These are phyloP conservation scores for Fusarium buharicum DNA, from an alignment of 2,329 filamentous ascomycete genomes.

Conservation along the genomic window DNA sequence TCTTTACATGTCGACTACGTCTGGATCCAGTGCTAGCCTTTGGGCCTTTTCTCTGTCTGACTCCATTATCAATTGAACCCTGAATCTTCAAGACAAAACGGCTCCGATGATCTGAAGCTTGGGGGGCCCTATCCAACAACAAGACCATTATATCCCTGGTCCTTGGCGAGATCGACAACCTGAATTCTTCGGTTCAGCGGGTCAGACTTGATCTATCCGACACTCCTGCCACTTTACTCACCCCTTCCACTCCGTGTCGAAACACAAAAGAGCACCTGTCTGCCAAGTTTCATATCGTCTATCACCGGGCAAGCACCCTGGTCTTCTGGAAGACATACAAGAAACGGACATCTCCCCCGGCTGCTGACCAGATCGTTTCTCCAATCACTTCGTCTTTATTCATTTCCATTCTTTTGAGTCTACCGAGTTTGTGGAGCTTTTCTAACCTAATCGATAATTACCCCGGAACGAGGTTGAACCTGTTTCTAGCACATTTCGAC, in stretches of 20 bases:
- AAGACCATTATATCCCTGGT: constrained; percentile 29
- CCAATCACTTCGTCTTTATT: constrained; percentile 26
- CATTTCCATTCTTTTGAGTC: constrained; percentile 11
- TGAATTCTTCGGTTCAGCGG: constrained; percentile 39
- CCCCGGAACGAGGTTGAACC: constrained; percentile 31
- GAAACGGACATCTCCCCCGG: constrained; percentile 33
- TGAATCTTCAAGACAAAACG: constrained; percentile 26
- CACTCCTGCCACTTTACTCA: constrained; percentile 26
- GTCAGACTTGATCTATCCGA: constrained; percentile 37
- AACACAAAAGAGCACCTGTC: constrained; percentile 33
- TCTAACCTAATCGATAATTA: constrained; percentile 42
- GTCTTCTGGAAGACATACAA: constrained; percentile 36
- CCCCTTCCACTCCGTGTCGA: constrained; percentile 20
- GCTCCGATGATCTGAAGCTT: constrained; percentile 34
- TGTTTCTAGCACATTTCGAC: constrained; percentile 19
- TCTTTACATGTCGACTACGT: constrained; percentile 24
- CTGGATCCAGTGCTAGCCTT: constrained; percentile 31
- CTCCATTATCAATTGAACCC: constrained; percentile 26
- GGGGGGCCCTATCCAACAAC: constrained; percentile 17
- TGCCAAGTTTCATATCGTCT: constrained; percentile 31
- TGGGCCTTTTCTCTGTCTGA: constrained; percentile 14
- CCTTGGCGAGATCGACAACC: constrained; percentile 37
- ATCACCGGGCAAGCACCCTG: constrained; percentile 26
- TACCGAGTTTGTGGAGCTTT: constrained; percentile 14
- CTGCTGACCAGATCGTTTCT: constrained; percentile 26